Percentiles rank a stretch among this genome's conserved stretches.
Conservation (phyloP, 345 rosid genomes). For the Euphorbia tirucalli region DNA sequence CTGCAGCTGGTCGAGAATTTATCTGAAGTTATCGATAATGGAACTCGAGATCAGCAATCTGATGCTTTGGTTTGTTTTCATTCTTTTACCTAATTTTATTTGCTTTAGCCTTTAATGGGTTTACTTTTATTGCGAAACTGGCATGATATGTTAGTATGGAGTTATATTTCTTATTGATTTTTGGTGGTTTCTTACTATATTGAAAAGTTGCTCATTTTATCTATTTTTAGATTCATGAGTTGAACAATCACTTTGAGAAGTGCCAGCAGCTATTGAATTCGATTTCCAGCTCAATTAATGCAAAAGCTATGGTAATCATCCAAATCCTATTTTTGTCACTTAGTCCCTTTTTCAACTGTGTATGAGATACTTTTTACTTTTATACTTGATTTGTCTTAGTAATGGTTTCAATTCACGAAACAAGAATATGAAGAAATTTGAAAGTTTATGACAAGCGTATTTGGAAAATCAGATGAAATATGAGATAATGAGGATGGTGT, state of each 20-base stretch:
- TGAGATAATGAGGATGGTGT: not conserved
- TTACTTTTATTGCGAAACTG: not conserved
- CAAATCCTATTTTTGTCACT: not conserved
- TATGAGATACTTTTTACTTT: not conserved
- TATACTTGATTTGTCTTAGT: not conserved
- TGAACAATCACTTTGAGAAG: conserved; percentile 78
- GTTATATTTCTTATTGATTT: too few relatives aligned
- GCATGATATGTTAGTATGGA: conserved; percentile 11
- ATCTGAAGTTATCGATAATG: conserved; percentile 64
- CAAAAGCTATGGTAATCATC: conserved; percentile 58
- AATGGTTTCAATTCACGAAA: not conserved
- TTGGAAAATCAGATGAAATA: not conserved
- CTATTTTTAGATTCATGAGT: conserved; percentile 54
- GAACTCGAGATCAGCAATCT: conserved; percentile 73
- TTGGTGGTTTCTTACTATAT: too few relatives aligned
- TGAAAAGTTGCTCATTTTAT: conserved; percentile 5
- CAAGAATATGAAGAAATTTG: not conserved
- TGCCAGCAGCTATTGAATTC: conserved; percentile 87
- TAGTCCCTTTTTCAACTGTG: not conserved
- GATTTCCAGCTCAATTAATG: conserved; percentile 58
- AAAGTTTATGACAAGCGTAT: not conserved
- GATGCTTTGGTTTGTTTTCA: conserved; percentile 56
- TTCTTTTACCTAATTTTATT: not conserved
- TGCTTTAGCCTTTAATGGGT: not conserved
- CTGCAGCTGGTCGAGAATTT: conserved; percentile 71